phyloP scores from a whole-genome alignment of 345 rosid species.

The Rhodamnia argentea region DNA sequence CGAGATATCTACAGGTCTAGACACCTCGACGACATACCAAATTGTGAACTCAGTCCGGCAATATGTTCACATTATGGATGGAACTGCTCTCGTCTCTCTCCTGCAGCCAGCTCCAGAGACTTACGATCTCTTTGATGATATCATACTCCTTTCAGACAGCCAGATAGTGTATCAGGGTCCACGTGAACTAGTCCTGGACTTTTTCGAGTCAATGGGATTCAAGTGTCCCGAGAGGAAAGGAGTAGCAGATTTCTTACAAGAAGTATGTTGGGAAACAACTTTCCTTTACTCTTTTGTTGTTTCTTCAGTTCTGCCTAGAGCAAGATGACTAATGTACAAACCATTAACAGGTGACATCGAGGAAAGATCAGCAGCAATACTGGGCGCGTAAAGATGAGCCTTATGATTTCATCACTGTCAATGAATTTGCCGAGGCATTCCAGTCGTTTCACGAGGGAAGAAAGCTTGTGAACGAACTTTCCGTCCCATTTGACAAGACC shows the following conservation, averaged over 20 bases:
- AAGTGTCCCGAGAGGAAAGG: conserved; percentile 14
- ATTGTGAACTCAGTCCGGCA: conserved; percentile 27
- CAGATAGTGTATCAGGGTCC: conserved; percentile 19
- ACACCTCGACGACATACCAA: conserved; percentile 33
- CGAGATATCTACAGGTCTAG: conserved; percentile 35
- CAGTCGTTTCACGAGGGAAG: conserved; percentile 12
- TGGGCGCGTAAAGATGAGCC: conserved; percentile 22
- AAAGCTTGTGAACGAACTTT: conserved; percentile 12
- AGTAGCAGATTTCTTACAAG: conserved; percentile 21
- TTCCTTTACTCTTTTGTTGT: not conserved
- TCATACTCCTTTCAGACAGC: conserved; percentile 14
- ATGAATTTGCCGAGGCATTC: conserved; percentile 23
- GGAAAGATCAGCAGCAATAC: conserved; percentile 29
- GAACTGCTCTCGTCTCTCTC: conserved; percentile 29
- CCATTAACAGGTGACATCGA: conserved; percentile 27
- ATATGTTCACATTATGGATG: conserved; percentile 15
- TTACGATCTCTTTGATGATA: conserved; percentile 15
- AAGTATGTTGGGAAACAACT: conserved; percentile 1
- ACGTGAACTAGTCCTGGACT: conserved; percentile 9
- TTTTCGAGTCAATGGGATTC: conserved; percentile 14
- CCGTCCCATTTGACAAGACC: conserved; percentile 15
- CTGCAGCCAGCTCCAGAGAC: conserved; percentile 43
- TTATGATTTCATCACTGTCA: conserved; percentile 19
- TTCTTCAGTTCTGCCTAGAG: not conserved
- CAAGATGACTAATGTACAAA: not conserved